Conservation (phyloP, 345 rosid genomes). For the Syzygium jambos region DNA sequence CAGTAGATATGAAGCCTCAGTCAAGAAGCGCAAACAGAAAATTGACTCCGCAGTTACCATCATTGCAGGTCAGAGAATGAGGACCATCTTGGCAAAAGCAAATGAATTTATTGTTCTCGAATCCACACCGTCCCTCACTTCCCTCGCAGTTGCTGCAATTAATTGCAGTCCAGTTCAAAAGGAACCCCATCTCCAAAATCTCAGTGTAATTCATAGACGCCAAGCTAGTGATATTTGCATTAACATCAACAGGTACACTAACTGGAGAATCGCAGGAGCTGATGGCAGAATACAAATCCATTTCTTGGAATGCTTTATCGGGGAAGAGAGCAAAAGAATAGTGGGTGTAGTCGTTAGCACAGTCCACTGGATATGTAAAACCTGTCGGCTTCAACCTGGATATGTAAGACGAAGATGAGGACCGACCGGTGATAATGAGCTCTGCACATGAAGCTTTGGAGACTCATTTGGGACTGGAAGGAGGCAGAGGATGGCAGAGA, state of each 20-base stretch:
- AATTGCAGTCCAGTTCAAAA: conserved; percentile 39
- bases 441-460: background rate
- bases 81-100: conserved; percentile 37
- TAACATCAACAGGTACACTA: conserved; percentile 10
- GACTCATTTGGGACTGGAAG: no score
- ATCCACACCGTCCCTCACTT: conserved; percentile 49
- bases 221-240: background rate
- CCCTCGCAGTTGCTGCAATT: conserved; percentile 26
- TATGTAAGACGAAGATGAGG: background rate
- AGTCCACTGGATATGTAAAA: background rate
- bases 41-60: conserved; percentile 18
- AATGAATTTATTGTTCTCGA: conserved; percentile 19
- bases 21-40: background rate
- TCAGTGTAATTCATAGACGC: conserved; percentile 12
- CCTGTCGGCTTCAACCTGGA: rapidly evolving
- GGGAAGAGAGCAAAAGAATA: conserved; percentile 29
- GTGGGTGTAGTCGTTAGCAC: conserved; percentile 13
- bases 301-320: background rate
- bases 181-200: conserved; percentile 39
- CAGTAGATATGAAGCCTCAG: background rate
- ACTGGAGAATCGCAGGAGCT: conserved; percentile 18
- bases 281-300: background rate
- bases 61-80: conserved; percentile 15
- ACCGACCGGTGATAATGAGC: conserved; percentile 7
- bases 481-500: no score